Conservation (phyloP, 2,329 filamentous ascomycete species). For the Nigrograna mackinnonii region DNA sequence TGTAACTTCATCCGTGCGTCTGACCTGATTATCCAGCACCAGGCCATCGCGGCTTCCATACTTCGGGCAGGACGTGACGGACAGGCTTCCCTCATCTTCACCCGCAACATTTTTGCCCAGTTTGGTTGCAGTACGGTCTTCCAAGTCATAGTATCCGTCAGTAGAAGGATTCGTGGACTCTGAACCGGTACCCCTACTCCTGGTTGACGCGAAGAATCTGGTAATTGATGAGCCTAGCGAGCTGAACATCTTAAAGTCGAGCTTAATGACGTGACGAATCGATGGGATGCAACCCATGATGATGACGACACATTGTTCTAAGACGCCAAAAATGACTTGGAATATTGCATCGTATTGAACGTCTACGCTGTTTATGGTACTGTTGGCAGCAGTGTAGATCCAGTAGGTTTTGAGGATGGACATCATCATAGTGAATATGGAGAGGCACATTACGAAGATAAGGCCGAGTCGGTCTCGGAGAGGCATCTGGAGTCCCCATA, state of each 20-base stretch:
- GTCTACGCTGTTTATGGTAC: not conserved
- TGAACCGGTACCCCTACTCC: not conserved
- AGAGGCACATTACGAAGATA: conserved; percentile 4
- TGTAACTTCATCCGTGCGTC: too few relatives aligned
- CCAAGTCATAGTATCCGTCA: not conserved
- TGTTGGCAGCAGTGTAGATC: not conserved
- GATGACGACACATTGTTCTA: conserved; percentile 8
- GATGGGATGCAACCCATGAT: conserved; percentile 7
- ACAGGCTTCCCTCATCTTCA: too few relatives aligned
- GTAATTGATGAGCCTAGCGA: not conserved
- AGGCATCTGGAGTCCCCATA: conserved; percentile 9
- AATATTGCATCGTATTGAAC: conserved; percentile 4
- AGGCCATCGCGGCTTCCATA: not conserved
- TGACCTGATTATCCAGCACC: not conserved
- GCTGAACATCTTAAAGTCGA: not conserved
- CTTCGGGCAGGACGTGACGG: too few relatives aligned
- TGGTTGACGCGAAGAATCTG: not conserved
- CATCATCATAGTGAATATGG: conserved; percentile 6
- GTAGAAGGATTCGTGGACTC: not conserved
- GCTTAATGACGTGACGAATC: not conserved
- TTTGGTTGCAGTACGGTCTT: not conserved
- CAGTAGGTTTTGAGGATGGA: conserved; percentile 7
- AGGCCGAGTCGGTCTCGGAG: conserved; percentile 3
- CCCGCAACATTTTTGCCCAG: not conserved
- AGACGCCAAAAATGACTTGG: not conserved